Conservation (phyloP, 2,329 filamentous ascomycete genomes). For the Pezicula radicicola region DNA sequence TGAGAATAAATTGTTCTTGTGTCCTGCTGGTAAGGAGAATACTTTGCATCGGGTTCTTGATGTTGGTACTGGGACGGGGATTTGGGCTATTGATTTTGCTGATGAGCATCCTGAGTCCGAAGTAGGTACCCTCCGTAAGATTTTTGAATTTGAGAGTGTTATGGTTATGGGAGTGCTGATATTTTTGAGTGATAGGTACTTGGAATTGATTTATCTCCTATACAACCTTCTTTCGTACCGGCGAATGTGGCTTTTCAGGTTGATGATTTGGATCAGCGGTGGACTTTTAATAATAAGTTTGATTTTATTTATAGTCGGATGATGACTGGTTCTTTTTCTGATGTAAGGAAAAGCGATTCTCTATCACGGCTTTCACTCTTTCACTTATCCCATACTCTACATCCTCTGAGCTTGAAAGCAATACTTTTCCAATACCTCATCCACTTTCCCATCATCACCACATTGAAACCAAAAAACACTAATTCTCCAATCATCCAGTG, state of each 20-base stretch:
- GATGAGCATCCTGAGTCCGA: constrained; percentile 14
- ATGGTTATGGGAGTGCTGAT: constrained; percentile 39
- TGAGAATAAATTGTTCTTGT: constrained; percentile 8
- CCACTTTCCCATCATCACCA: too few species aligned
- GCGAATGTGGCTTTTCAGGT: constrained; percentile 53
- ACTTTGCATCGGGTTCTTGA: constrained; percentile 1
- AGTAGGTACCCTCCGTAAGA: constrained; percentile 26
- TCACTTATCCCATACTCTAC: too few species aligned
- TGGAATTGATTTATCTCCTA: not conserved
- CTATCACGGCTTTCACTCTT: too few species aligned
- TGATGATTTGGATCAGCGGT: constrained; percentile 54
- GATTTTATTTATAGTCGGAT: constrained; percentile 59
- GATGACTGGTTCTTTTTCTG: constrained; percentile 31
- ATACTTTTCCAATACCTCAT: too few species aligned
- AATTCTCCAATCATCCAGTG: not conserved
- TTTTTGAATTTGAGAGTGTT: too few species aligned
- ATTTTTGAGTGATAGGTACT: not conserved
- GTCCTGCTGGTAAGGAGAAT: constrained; percentile 7
- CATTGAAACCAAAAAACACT: too few species aligned
- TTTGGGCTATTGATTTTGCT: constrained; percentile 1
- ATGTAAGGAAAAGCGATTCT: not conserved
- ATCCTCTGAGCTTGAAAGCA: too few species aligned
- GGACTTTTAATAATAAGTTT: constrained; percentile 51
- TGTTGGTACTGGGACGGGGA: not conserved
- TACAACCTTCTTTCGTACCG: constrained; percentile 25